These are phyloP conservation scores for Hortiboletus flavorubellus DNA, from an alignment of 768 basidiomycete genomes.

Conservation along the genomic window DNA sequence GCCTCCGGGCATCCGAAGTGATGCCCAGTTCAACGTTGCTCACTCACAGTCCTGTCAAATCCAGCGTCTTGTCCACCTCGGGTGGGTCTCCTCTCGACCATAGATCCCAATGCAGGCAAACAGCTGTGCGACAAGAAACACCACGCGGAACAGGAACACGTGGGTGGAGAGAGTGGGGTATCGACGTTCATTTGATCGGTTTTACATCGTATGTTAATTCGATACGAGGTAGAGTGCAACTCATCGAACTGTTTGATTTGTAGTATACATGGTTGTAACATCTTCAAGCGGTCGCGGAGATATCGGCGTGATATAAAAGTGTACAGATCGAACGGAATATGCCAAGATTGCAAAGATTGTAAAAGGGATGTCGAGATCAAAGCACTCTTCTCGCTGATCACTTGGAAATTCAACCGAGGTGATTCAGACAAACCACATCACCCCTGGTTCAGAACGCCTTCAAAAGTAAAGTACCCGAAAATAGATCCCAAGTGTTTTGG, in stretches of 20 bases:
- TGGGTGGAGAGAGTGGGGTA: neutral
- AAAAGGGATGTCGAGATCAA: no score
- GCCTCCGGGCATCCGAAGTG: constrained; percentile 14
- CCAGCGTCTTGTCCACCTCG: constrained; percentile 66
- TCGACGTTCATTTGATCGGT: neutral
- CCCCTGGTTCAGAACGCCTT: constrained; percentile 1
- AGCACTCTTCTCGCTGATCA: no score
- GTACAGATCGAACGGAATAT: no score
- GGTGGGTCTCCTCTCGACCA: constrained; percentile 70
- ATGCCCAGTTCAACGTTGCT: neutral
- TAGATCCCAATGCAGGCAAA: constrained; percentile 51
- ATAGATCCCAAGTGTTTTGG: constrained; percentile 18
- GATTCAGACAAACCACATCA: no score
- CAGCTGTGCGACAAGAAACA: constrained; percentile 35
- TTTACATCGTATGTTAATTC: neutral
- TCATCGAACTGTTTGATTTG: constrained; percentile 4
- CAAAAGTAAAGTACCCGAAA: constrained; percentile 12
- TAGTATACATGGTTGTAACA: neutral
- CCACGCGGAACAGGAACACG: constrained; percentile 31
- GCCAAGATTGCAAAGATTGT: no score
- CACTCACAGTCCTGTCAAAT: neutral
- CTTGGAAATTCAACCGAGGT: no score
- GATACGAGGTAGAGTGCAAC: neutral
- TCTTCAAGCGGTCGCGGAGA: neutral
- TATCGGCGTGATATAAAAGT: no score